Base-by-base conservation (phyloP, 352 stramenopile genomes). In the Globisporangium nunn region DNA sequence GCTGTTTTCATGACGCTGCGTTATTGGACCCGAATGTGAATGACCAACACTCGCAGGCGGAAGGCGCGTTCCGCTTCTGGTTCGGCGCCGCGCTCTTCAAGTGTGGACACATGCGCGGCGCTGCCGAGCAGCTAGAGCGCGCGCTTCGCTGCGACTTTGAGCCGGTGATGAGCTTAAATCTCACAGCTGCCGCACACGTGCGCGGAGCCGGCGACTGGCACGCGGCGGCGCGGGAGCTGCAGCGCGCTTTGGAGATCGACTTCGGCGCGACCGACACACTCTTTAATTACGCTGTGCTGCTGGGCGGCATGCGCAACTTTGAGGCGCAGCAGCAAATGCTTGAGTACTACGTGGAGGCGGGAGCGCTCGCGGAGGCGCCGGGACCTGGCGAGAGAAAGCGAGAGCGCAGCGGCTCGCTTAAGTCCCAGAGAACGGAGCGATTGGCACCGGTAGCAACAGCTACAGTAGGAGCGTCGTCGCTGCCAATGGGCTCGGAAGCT, bases 251-350 rank as follows among this genome's bases (percentile, higher is more conserved):
- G 37, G 73, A 80, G 41, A 66, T 92, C 18, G 73, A 91, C 12
- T 68, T 70, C 51, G 62, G 62, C 10, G 61, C 85, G n/a, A 65
- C 65, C 0, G 50, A 56, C 10, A 70, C 78, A 10, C 64, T 93
- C 47, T 82, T 85, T 51, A 88, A 93, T 59, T 88, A 91, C 48
- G 74, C 79, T 0, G 52, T 86, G 39, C 66, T 92, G 39, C 71
- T 93, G 46, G 66, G 73, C 14, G 50, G 45, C 0, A 78, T 89
- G 68, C 53, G 45, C 11, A 81, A 78, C 48, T 65, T 59, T 33
- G 61, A 72, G 2, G 66, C 69, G 2, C 68, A 89, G 56, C 73
- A 86, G 43, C 70, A 87, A 51, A 75, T 91, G 68, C 75, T 93
- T 0, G 59, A 76, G 61, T 78, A 71, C 43, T 71, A 74, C 28